Evolutionary conservation across 2,329 filamentous ascomycete species (phyloP), one percentile per base, ranked within the genome.

Genomic region (Sclerotinia borealis): DNA sequence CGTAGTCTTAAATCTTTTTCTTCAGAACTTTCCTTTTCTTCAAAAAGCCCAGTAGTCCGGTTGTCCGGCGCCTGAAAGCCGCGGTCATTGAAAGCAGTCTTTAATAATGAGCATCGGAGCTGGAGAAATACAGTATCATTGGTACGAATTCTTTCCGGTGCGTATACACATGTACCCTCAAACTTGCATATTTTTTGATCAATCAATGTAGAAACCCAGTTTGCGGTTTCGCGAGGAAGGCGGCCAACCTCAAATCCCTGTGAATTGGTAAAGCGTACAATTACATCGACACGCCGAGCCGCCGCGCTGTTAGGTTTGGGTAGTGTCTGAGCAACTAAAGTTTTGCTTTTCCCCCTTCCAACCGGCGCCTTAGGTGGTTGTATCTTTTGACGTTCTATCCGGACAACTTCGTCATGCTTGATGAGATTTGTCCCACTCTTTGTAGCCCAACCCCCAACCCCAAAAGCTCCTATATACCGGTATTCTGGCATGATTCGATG

Each of bases 41-140:
- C 91, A 68, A 93, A 96, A 9, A 93, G 76, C 0, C 85, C 86
- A 10, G 86, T 85, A 2, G 86, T 83, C 45, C 91, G 82, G 71
- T 96, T 95, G 58, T 85, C 81, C 0, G 86, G 81, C 51, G 85
- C 81, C 49, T 85, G 79, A 59, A 92, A 86, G 3, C 80, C 80
- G 4, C 79, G 80, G 49, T 80, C 81, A 56, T 88, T 83, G 71
- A 99, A 98, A 0, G 92, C 89, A 22, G 84, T 84, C 64, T 80
- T 84, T 19, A 95, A 80, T 45, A 99, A 75, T 62, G 83, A 96
- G 72, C 90, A 95, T 61, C 84, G 83, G 50, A 99, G 77, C 74
- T 99, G 95, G 8, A 99, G 76, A 70, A 93, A 96, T n/a, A 99
- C 83, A 0, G 92, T 98, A 71, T 99, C 95, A 72, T 96, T 96